Conservation (phyloP, 345 rosid genomes). For the Hibiscus syriacus region DNA sequence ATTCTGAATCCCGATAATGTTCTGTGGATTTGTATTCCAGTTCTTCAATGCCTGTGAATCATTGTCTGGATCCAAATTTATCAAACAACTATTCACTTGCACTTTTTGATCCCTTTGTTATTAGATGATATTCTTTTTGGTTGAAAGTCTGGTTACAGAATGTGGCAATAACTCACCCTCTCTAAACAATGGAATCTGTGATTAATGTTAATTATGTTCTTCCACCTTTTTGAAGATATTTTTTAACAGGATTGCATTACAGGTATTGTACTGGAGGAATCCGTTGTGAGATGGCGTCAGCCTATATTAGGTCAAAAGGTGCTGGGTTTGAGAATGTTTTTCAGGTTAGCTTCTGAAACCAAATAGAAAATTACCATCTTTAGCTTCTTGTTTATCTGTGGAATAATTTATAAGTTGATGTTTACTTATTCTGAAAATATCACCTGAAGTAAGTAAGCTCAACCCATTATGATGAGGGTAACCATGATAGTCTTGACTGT, state of each 20-base stretch:
- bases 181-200: background rate
- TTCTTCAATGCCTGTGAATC: background rate
- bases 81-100: background rate
- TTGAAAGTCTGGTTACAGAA: background rate
- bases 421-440: conserved; percentile 7
- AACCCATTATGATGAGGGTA: conserved; percentile 1
- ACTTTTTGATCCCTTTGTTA: background rate
- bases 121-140: background rate
- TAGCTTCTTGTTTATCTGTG: background rate
- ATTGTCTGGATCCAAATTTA: background rate
- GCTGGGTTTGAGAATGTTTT: conserved; percentile 75
- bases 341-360: conserved; percentile 47
- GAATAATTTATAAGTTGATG: conserved; percentile 2
- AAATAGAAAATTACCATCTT: conserved; percentile 1
- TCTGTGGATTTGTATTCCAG: background rate
- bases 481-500: conserved; percentile 3
- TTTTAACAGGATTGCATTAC: background rate
- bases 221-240: background rate
- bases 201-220: background rate
- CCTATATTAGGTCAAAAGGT: conserved; percentile 87
- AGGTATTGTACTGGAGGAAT: conserved; percentile 99
- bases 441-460: background rate
- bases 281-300: conserved; percentile 98
- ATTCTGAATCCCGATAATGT: conserved; percentile 10
- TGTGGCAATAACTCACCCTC: background rate